Evolutionary conservation across 2,329 filamentous ascomycete genomes (phyloP).

Genomic region (Nemania sp.): DNA sequence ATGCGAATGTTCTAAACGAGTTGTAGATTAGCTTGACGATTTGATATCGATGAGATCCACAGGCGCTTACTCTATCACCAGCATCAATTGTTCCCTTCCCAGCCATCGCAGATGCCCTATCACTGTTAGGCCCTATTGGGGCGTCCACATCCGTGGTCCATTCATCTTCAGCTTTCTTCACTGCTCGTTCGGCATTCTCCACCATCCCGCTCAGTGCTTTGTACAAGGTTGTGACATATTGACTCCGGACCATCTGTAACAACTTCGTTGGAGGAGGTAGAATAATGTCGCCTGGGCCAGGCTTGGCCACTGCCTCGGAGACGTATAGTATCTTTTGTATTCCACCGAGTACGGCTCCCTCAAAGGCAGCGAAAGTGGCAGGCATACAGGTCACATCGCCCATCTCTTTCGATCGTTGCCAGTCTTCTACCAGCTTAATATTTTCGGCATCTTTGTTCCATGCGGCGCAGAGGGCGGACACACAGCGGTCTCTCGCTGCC

Average conservation of each 20-base stretch:
- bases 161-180: constrained; percentile 66
- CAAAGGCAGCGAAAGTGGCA: constrained; percentile 80
- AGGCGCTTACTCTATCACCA: constrained; percentile 58
- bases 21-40: constrained; percentile 33
- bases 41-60: background rate
- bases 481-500: constrained; percentile 78
- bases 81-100: constrained; percentile 56
- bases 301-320: constrained; percentile 77
- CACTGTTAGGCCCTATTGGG: constrained; percentile 39
- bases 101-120: constrained; percentile 43
- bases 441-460: constrained; percentile 95
- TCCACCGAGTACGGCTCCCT: constrained; percentile 76
- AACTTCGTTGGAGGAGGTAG: constrained; percentile 84
- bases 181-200: constrained; percentile 84
- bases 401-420: constrained; percentile 80
- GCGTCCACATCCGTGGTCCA: constrained; percentile 57
- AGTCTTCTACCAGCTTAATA: constrained; percentile 90
- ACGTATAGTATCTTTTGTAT: constrained; percentile 97
- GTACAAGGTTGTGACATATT: constrained; percentile 93
- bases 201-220: constrained; percentile 95
- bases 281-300: constrained; percentile 75
- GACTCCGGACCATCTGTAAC: constrained; percentile 84
- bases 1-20: constrained; percentile 77
- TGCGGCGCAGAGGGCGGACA: constrained; percentile 81
- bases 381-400: constrained; percentile 93